Conservation (phyloP, 768 basidiomycete species). For the Xerocomus potaroensis region DNA sequence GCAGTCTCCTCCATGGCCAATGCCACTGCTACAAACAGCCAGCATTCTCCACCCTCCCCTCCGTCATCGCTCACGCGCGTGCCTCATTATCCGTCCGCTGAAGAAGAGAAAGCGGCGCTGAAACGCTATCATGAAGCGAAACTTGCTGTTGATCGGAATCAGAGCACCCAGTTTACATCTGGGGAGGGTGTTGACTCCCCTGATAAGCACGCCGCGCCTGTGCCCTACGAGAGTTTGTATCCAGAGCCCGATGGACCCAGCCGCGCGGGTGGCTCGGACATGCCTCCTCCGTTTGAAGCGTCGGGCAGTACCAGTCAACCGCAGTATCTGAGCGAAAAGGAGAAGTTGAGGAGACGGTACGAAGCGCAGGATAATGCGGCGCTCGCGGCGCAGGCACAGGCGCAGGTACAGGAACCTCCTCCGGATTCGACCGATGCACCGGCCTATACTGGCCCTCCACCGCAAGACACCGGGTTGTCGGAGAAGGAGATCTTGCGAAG, state of each 20-base stretch:
- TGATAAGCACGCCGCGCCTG: conserved; percentile 36
- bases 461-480: conserved; percentile 28
- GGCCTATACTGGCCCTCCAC: conserved; percentile 19
- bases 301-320: conserved; percentile 34
- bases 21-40: conserved; percentile 14
- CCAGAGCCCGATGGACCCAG: conserved; percentile 34
- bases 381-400: conserved; percentile 22
- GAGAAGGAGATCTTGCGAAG: conserved; percentile 59
- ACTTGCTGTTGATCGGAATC: conserved; percentile 61
- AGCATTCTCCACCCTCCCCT: conserved; percentile 28
- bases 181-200: conserved; percentile 19
- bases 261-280: conserved; percentile 27
- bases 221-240: conserved; percentile 62
- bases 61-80: conserved; percentile 26
- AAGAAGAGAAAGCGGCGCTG: conserved; percentile 72
- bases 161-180: conserved; percentile 34
- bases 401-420: conserved; percentile 13
- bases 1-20: conserved; percentile 40
- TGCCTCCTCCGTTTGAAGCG: conserved; percentile 54
- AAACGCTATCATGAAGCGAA: conserved; percentile 67
- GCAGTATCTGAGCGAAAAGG: conserved; percentile 58
- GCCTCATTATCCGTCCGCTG: conserved; percentile 57
- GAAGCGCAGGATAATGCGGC: conserved; percentile 65
- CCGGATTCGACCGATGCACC: conserved; percentile 19
- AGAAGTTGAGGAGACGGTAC: conserved; percentile 56